Evolutionary conservation across 805 yeast species (phyloP), one percentile per base, ranked within the genome.

Genomic region (Ogataea minuta): DNA sequence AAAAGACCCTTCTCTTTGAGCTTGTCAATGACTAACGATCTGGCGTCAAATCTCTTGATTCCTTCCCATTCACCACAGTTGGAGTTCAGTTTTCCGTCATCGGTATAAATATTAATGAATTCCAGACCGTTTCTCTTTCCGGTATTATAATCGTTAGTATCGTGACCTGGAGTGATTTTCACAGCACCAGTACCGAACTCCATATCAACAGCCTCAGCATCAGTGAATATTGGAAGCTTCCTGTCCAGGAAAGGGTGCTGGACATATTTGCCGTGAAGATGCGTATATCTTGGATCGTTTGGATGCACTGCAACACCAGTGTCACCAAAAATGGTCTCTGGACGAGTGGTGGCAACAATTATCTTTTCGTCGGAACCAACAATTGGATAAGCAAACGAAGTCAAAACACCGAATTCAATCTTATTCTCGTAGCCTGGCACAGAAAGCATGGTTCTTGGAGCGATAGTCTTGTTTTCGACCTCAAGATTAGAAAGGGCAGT

Each of bases 181-280:
- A 93, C 99, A 34, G 99, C 99, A 82, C 99, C 99, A 47, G 99
- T 93, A 76, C 99, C 99, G 54, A 93, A 93, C 64, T 86, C 95
- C 98, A 93, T 93, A 66, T 93, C 99, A 49, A 93, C 99, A 28
- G 97, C 93, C 66, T 87, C 95, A 27, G 81, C 62, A 63, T 93
- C 99, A 36, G 89, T 79, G 46, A 93, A 70, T 59, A 93, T 87
- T 51, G 99, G 99, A 38, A 93, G 65, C 59, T 78, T 72, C 63
- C 88, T 82, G 60, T 84, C 85, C 56, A 87, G 67, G 67, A 93
- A 85, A 46, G 99, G 98, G 68, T 93, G 98, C 52, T 78, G 64
- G 45, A 85, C 93, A 62, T 71, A 87, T 65, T 90, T 88, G 46
- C 99, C 99, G 61, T 93, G 99, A 59, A 93, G 74, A 63, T 93